phyloP scores from a whole-genome alignment of 805 yeast genomes.

The Hanseniaspora guilliermondii region DNA sequence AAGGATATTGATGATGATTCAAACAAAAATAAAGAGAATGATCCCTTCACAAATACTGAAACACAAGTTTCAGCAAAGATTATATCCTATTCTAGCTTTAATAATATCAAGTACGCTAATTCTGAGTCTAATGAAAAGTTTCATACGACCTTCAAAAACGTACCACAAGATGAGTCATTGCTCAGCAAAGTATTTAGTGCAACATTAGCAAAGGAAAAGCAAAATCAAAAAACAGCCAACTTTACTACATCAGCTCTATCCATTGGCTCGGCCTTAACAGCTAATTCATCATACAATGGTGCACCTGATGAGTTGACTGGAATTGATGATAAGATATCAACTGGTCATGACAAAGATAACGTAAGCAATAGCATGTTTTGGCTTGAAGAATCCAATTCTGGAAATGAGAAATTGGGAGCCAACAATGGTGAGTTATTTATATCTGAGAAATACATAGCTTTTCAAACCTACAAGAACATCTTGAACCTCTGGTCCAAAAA shows the following conservation, averaged over 20 bases:
- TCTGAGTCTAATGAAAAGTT: slow-evolving; percentile 58
- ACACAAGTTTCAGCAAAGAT: neutral
- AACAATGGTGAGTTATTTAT: slow-evolving; percentile 77
- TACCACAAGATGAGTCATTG: slow-evolving; percentile 58
- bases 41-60: neutral
- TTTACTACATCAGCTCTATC: slow-evolving; percentile 7
- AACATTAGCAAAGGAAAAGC: slow-evolving; percentile 63
- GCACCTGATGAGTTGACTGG: slow-evolving; percentile 1
- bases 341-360: neutral
- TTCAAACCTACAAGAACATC: slow-evolving; percentile 56
- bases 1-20: neutral
- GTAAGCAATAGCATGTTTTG: neutral
- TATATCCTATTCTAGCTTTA: neutral
- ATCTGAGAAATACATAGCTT: slow-evolving; percentile 66
- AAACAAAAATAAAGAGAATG: neutral
- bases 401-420: neutral
- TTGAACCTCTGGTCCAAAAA: slow-evolving; percentile 78
- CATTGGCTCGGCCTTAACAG: slow-evolving; percentile 10
- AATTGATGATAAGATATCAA: neutral
- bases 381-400: neutral
- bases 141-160: slow-evolving; percentile 56
- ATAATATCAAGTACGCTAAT: slow-evolving; percentile 41
- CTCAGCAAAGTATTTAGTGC: slow-evolving; percentile 74
- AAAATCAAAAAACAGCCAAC: neutral
- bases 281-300: neutral